phyloP scores from a whole-genome alignment of 805 yeast species.

The Dipodascopsis uninucleata region DNA sequence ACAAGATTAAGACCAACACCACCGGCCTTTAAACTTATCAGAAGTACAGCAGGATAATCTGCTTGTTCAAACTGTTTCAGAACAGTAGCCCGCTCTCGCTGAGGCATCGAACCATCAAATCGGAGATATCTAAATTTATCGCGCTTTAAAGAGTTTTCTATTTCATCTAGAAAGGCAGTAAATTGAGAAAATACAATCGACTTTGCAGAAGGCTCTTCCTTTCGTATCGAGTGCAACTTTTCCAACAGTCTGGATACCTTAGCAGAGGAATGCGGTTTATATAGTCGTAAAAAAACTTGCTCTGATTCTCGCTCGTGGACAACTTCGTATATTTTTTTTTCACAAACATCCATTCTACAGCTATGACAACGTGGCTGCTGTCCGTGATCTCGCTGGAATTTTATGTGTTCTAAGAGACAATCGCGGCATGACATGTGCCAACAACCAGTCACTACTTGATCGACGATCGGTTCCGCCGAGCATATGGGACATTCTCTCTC shows the following conservation, averaged over 20 bases:
- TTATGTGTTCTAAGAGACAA: conserved; percentile 72
- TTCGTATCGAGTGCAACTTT: conserved; percentile 53
- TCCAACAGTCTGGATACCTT: conserved; percentile 65
- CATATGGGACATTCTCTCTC: conserved; percentile 82
- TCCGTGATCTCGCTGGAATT: conserved; percentile 53
- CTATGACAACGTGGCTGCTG: conserved; percentile 63
- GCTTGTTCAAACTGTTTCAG: conserved; percentile 52
- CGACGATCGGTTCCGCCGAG: conserved; percentile 56
- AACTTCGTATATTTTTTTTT: conserved; percentile 48
- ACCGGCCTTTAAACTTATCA: conserved; percentile 83
- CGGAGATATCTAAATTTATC: conserved; percentile 56
- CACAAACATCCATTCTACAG: conserved; percentile 59
- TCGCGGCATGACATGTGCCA: conserved; percentile 73
- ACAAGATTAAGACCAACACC: conserved; percentile 91
- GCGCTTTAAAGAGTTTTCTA: conserved; percentile 56
- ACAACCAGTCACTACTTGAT: conserved; percentile 66
- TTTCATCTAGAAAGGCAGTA: conserved; percentile 72
- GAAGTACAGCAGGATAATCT: conserved; percentile 47
- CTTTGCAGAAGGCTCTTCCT: conserved; percentile 60
- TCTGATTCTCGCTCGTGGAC: conserved; percentile 31
- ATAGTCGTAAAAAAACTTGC: conserved; percentile 31
- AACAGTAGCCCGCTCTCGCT: conserved; percentile 61
- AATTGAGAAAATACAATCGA: conserved; percentile 90
- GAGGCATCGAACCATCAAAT: conserved; percentile 76
- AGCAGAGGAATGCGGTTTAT: conserved; percentile 51